These are phyloP conservation scores for Torulaspora delbrueckii DNA, from an alignment of 805 yeast genomes.

Conservation along the genomic window DNA sequence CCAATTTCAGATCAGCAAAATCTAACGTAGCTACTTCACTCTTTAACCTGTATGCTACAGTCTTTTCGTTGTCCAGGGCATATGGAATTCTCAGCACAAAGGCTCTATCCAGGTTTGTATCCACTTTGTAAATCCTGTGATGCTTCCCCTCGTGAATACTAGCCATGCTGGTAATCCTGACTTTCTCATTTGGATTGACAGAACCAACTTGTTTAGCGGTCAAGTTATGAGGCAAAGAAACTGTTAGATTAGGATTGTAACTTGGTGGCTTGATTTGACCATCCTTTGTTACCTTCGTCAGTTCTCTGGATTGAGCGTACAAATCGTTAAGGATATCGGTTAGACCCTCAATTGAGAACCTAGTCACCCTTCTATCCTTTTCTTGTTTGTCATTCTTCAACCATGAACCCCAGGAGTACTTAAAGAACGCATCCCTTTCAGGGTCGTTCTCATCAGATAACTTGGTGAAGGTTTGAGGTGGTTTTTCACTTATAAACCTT, in stretches of 20 bases:
- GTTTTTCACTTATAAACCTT: slow-evolving; percentile 32
- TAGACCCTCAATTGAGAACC: slow-evolving; percentile 76
- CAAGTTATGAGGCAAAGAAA: slow-evolving; percentile 47
- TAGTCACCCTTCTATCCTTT: slow-evolving; percentile 70
- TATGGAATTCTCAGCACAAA: slow-evolving; percentile 85
- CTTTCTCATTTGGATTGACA: slow-evolving; percentile 39
- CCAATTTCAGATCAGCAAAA: slow-evolving; percentile 61
- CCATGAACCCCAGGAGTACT: slow-evolving; percentile 96
- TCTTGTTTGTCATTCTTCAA: slow-evolving; percentile 69
- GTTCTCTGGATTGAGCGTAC: slow-evolving; percentile 37
- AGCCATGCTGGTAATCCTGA: slow-evolving; percentile 63
- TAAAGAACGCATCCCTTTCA: slow-evolving; percentile 65
- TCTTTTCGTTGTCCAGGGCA: slow-evolving; percentile 58
- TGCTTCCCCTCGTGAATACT: slow-evolving; percentile 93
- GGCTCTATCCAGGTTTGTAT: slow-evolving; percentile 50
- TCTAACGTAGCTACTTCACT: slow-evolving; percentile 95
- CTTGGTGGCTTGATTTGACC: slow-evolving; percentile 37
- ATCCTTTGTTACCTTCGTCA: slow-evolving; percentile 22
- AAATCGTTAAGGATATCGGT: slow-evolving; percentile 48
- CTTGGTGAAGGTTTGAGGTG: slow-evolving; percentile 44
- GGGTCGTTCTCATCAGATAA: slow-evolving; percentile 62
- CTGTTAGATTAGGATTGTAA: slow-evolving; percentile 38
- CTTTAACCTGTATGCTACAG: slow-evolving; percentile 63
- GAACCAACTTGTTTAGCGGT: slow-evolving; percentile 42
- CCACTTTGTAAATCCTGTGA: slow-evolving; percentile 76